Evolutionary conservation across 768 basidiomycete species (phyloP), one percentile per base, ranked within the genome.

Genomic region (Calvatia gigantea): DNA sequence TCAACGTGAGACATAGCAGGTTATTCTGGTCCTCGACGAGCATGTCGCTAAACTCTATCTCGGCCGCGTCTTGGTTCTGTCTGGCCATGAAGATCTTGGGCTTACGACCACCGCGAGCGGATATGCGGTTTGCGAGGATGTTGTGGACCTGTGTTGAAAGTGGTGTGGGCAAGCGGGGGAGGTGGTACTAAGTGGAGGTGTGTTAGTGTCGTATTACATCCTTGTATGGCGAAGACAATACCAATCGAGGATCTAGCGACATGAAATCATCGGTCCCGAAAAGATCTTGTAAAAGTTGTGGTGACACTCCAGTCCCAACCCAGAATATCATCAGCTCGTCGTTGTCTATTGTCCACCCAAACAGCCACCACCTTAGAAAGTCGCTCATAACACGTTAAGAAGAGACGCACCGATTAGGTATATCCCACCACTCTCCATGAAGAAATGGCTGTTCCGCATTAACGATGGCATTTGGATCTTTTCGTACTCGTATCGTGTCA

Each of bases 31-130:
- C 97, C 74, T 99, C 97, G 23, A 97, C 85, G 11, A 99, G 78
- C 90, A 97, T 90, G 72, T 99, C 97, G 60, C 89, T 90, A 64
- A 96, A 98, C 69, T 98, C 97, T 42, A 98, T 82, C 73, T 99
- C 96, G 49, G 84, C 75, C 11, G 84, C 96, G 65, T 99, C 97
- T 67, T 94, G 76, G 66, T 97, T 92, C 67, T 98, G 97, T 7
- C 97, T 82, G 0, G 91, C 91, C 25, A 98, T 78, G 32, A 84
- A 72, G 61, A 94, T 75, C 66, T 84, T 89, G 6, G 77, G 74
- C 31, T 68, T 62, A 2, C 74, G 67, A 3, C 83, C 78, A 15
- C 54, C 47, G 29, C 86, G 79, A 56, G 84, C 79, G 2, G 71
- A 63, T 49, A 77, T 74, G 21, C 91, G 82, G 60, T 86, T 75